phyloP scores from a whole-genome alignment of 331 rosid genomes.

The Quercus tomentella region DNA sequence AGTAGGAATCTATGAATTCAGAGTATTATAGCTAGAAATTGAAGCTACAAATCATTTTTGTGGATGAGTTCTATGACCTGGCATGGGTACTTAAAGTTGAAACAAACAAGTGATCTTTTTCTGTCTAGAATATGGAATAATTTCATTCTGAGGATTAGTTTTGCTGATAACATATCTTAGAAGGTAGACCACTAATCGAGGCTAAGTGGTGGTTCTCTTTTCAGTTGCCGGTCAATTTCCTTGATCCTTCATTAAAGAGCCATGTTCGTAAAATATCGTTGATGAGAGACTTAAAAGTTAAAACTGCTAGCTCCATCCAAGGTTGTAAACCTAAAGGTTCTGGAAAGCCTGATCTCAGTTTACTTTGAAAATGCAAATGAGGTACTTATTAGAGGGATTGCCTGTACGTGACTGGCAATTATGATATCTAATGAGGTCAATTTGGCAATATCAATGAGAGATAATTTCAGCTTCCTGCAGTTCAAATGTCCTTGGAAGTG shows the following conservation, averaged over 20 bases:
- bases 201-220: not conserved
- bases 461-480: not conserved
- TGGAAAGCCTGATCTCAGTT: not conserved
- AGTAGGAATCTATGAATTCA: not conserved
- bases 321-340: not conserved
- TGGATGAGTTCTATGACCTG: not conserved
- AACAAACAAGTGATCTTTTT: not conserved
- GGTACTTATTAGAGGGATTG: not conserved
- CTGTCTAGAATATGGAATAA: not conserved
- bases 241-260: constrained; percentile 9
- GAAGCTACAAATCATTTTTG: not conserved
- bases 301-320: constrained; percentile 4
- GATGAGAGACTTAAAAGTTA: not conserved
- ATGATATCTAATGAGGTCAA: not conserved
- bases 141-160: not conserved
- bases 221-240: not conserved
- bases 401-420: not conserved
- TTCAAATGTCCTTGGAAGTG: not conserved
- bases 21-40: not conserved
- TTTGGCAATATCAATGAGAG: not conserved
- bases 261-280: not conserved
- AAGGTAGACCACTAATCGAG: not conserved
- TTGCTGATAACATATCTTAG: not conserved
- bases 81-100: constrained; percentile 1
- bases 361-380: not conserved